Conservation (phyloP, 2,329 filamentous ascomycete genomes). For the Daldinia sp. region DNA sequence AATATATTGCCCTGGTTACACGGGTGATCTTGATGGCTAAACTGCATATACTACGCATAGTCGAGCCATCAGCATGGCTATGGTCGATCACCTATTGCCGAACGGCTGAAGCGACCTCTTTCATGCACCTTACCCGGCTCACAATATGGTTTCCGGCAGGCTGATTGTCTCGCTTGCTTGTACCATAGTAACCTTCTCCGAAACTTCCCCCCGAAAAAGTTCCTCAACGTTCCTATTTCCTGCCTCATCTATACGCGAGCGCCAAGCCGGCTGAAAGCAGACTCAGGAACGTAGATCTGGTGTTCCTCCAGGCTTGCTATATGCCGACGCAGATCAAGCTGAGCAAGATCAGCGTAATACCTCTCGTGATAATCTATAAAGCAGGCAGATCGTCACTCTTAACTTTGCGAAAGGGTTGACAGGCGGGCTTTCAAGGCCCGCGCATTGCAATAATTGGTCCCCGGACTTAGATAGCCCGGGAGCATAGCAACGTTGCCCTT, state of each 20-base stretch:
- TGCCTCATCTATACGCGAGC: slow-evolving; percentile 24
- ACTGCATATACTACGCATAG: slow-evolving; percentile 20
- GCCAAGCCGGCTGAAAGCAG: slow-evolving; percentile 44
- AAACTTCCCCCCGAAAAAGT: slow-evolving; percentile 14
- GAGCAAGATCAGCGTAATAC: slow-evolving; percentile 34
- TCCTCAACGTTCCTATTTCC: slow-evolving; percentile 11
- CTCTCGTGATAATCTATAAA: slow-evolving; percentile 33
- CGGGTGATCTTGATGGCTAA: slow-evolving; percentile 34
- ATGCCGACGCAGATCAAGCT: slow-evolving; percentile 30
- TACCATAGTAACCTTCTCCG: neutral
- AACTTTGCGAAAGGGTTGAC: slow-evolving; percentile 25
- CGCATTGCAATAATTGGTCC: slow-evolving; percentile 18
- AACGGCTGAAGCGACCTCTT: slow-evolving; percentile 32
- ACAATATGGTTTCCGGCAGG: slow-evolving; percentile 10
- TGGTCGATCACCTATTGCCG: slow-evolving; percentile 22
- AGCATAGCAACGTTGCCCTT: slow-evolving; percentile 25
- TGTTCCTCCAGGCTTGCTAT: slow-evolving; percentile 19
- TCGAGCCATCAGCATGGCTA: slow-evolving; percentile 11
- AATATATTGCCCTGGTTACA: slow-evolving; percentile 30
- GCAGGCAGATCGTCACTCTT: slow-evolving; percentile 30
- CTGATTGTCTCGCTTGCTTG: slow-evolving; percentile 1
- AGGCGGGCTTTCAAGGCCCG: slow-evolving; percentile 33
- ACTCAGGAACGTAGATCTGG: slow-evolving; percentile 20
- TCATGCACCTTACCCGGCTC: slow-evolving; percentile 15
- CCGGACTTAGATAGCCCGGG: slow-evolving; percentile 18